A percentile compares a stretch with the other conserved stretches of the same genome.
phyloP scores from a whole-genome alignment of 1,284 basidiomycete species.

The Moesziomyces sp. region DNA sequence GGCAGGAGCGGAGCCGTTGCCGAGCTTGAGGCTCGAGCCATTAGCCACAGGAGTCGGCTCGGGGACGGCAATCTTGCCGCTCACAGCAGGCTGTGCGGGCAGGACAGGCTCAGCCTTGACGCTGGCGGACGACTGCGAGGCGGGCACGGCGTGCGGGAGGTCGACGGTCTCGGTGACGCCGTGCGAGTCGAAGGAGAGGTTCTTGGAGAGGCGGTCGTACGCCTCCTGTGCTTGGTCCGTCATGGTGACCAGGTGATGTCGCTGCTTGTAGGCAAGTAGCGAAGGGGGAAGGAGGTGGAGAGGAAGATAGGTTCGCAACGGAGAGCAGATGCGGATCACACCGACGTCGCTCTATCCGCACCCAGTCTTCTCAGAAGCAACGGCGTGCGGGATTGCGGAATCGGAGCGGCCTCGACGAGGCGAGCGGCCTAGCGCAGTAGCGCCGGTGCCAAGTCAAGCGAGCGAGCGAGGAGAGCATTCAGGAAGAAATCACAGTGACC shows the following conservation, averaged over 20 bases:
- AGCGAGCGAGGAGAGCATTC: background rate
- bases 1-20: slow-evolving; percentile 3
- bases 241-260: slow-evolving; percentile 66
- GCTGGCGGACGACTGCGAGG: slow-evolving; percentile 14
- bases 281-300: background rate
- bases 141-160: slow-evolving; percentile 25
- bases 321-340: too few relatives aligned
- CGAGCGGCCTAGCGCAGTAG: background rate
- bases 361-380: too few relatives aligned
- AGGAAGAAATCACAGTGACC: too few relatives aligned
- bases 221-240: slow-evolving; percentile 72
- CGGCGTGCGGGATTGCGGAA: too few relatives aligned
- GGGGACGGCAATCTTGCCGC: background rate
- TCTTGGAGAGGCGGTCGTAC: slow-evolving; percentile 70
- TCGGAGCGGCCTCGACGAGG: background rate
- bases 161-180: slow-evolving; percentile 43
- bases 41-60: slow-evolving; percentile 6
- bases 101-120: slow-evolving; percentile 2
- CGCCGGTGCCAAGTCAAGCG: background rate
- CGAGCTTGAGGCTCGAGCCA: slow-evolving; percentile 34
- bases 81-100: slow-evolving; percentile 6
- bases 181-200: slow-evolving; percentile 42
- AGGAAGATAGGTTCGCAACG: background rate
- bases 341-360: too few relatives aligned
- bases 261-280: slow-evolving; percentile 14